Evolutionary conservation across 192 early-diverging fungal genomes (phyloP).

Genomic region (Paraglomus occultum): DNA sequence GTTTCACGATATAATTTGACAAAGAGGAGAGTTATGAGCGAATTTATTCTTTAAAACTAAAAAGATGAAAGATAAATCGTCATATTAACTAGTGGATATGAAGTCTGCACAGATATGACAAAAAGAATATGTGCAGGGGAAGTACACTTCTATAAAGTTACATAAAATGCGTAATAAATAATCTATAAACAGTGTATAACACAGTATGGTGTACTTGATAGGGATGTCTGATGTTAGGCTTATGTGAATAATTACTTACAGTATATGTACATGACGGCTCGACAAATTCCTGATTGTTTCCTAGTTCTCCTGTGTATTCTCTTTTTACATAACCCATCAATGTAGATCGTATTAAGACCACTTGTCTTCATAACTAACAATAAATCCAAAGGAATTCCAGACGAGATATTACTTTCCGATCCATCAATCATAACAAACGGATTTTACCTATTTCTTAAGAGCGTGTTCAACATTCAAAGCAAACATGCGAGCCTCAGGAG

Average conservation of each 20-base stretch:
- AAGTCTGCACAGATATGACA: no score
- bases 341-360: slow-evolving; percentile 52
- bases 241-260: no score
- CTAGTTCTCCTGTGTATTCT: slow-evolving; percentile 49
- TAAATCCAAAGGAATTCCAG: neutral
- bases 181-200: no score
- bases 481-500: slow-evolving; percentile 80
- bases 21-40: slow-evolving; percentile 77
- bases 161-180: neutral
- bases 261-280: slow-evolving; percentile 45
- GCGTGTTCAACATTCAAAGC: slow-evolving; percentile 81
- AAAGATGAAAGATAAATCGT: neutral
- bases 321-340: slow-evolving; percentile 59
- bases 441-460: slow-evolving; percentile 55
- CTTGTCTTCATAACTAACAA: slow-evolving; percentile 48
- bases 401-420: neutral
- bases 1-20: slow-evolving; percentile 84
- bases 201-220: no score
- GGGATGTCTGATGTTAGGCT: no score
- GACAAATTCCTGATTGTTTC: slow-evolving; percentile 35
- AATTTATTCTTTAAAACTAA: slow-evolving; percentile 78
- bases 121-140: neutral
- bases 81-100: no score
- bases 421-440: slow-evolving; percentile 26
- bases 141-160: neutral